A percentile compares a stretch with the other conserved stretches of the same genome.
These are phyloP conservation scores for Blastobotrys chiropterorum DNA, from an alignment of 805 yeast species.

Conservation along the genomic window DNA sequence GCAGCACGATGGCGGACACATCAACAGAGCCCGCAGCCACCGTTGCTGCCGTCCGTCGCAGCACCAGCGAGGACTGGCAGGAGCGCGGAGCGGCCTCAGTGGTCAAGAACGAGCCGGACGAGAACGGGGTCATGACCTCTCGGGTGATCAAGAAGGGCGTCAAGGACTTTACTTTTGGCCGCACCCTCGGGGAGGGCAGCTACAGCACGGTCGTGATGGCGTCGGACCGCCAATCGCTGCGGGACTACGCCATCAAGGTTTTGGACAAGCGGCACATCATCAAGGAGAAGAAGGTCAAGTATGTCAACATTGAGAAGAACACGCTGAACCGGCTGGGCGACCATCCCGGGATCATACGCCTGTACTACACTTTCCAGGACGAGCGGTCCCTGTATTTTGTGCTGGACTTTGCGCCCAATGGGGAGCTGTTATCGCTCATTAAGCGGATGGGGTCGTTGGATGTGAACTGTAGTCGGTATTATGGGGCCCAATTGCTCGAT, in stretches of 20 bases:
- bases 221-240: constrained; percentile 62
- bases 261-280: constrained; percentile 90
- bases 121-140: constrained; percentile 45
- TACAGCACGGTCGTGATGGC: constrained; percentile 92
- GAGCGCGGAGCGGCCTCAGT: constrained; percentile 55
- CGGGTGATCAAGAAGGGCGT: constrained; percentile 50
- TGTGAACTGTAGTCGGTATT: constrained; percentile 70
- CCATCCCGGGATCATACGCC: constrained; percentile 90
- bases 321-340: constrained; percentile 81
- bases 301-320: constrained; percentile 91
- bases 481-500: constrained; percentile 82
- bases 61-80: constrained; percentile 41
- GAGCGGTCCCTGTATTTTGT: constrained; percentile 83
- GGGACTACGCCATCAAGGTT: constrained; percentile 84
- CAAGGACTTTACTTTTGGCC: constrained; percentile 83
- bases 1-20: neutral
- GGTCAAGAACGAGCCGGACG: constrained; percentile 39
- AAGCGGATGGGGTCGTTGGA: constrained; percentile 59
- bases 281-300: constrained; percentile 88
- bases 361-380: constrained; percentile 94
- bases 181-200: constrained; percentile 90
- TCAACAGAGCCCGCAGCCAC: no score
- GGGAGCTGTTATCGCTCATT: constrained; percentile 80
- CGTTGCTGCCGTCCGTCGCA: no score
- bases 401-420: constrained; percentile 88